Conservation (phyloP, 345 rosid genomes). For the Moringa oleifera region DNA sequence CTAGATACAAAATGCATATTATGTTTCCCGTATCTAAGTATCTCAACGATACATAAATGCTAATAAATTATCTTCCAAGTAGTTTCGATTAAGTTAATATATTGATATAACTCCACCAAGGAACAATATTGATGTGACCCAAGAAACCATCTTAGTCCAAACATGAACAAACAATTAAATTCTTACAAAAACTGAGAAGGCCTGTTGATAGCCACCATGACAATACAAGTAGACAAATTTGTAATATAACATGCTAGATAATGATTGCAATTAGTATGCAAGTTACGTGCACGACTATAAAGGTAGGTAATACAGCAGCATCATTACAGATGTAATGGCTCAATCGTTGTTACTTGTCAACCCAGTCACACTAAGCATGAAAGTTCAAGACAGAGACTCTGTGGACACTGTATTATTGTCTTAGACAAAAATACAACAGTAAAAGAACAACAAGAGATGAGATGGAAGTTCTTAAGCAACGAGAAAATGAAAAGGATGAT, state of each 20-base stretch:
- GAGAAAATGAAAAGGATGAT: no score
- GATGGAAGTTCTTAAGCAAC: no score
- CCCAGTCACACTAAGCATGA: background rate
- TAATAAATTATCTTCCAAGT: no score
- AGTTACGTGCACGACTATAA: constrained; percentile 8
- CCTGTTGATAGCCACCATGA: constrained; percentile 10
- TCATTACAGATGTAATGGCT: background rate
- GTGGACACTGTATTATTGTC: background rate
- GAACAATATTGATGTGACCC: background rate
- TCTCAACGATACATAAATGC: background rate
- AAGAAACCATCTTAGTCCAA: background rate
- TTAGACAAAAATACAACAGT: background rate
- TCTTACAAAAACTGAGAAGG: background rate
- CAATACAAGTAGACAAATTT: background rate
- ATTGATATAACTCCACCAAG: no score
- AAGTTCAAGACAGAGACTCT: background rate
- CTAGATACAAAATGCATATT: background rate
- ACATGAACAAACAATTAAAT: constrained; percentile 8
- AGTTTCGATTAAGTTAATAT: background rate
- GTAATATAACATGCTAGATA: background rate
- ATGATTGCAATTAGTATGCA: background rate
- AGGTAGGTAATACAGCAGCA: constrained; percentile 3
- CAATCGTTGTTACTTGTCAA: background rate
- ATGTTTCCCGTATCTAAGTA: background rate
- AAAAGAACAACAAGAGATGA: no score